phyloP scores from a whole-genome alignment of 225 moss, liverwort and hornwort genomes.

The Rhytidiadelphus loreus region DNA sequence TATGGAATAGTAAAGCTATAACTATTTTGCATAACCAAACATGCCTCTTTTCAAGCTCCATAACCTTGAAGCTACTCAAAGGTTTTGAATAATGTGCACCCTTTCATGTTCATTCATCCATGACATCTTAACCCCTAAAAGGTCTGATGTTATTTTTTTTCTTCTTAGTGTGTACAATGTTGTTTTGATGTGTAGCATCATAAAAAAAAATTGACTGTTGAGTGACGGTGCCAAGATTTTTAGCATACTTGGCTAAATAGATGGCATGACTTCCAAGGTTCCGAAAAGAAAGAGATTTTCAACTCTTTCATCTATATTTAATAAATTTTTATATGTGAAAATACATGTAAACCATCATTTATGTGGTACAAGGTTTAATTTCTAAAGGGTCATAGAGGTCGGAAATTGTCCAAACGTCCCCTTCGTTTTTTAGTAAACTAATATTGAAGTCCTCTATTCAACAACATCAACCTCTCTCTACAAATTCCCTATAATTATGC shows the following conservation, averaged over 20 bases:
- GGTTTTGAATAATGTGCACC: background rate
- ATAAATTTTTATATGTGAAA: background rate
- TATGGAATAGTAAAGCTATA: background rate
- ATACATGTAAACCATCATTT: background rate
- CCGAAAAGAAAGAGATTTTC: rapidly evolving
- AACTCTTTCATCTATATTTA: background rate
- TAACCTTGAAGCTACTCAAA: background rate
- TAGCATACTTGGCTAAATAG: background rate
- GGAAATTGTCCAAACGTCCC: background rate
- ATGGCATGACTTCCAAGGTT: background rate
- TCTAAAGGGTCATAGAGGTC: too few species aligned
- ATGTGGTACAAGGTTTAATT: too few species aligned
- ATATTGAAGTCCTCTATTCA: background rate
- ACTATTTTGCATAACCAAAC: too few species aligned
- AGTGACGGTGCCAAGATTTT: too few species aligned
- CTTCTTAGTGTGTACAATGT: rapidly evolving
- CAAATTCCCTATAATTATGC: background rate
- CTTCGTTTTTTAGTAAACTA: background rate
- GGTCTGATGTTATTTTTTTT: rapidly evolving
- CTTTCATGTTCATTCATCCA: background rate
- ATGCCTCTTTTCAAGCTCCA: background rate
- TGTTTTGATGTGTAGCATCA: background rate
- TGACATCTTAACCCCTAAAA: too few species aligned
- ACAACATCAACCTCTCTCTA: background rate
- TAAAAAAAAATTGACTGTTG: background rate